These are phyloP conservation scores for Fraxinus velutina DNA, from an alignment of 305 asterid species.

Conservation along the genomic window DNA sequence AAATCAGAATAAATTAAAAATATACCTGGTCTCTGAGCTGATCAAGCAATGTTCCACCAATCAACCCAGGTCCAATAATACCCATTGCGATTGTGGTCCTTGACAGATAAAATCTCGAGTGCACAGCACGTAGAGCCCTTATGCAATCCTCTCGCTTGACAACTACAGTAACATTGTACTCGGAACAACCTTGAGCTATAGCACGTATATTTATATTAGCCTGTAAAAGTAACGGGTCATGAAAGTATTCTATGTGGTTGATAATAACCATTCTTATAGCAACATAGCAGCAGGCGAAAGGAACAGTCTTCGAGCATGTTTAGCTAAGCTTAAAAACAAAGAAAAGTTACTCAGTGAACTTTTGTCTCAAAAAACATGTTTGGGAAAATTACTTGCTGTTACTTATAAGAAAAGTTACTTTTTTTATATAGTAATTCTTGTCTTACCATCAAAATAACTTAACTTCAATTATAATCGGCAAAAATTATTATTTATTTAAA, in stretches of 20 bases:
- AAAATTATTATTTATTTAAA: background rate
- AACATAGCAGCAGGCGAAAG: background rate
- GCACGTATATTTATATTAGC: constrained; percentile 93
- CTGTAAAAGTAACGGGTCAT: constrained; percentile 42
- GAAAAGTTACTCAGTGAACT: background rate
- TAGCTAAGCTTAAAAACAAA: background rate
- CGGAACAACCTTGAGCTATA: constrained; percentile 99
- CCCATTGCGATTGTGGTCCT: constrained; percentile 93
- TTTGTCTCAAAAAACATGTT: background rate
- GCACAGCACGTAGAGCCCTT: constrained; percentile 93
- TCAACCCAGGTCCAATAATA: constrained; percentile 90
- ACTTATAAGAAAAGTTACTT: background rate
- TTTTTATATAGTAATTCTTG: background rate
- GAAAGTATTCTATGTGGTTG: constrained; percentile 15
- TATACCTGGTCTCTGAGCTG: constrained; percentile 92
- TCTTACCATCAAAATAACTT: background rate
- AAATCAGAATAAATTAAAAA: background rate
- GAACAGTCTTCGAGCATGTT: background rate
- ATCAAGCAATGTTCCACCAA: constrained; percentile 90
- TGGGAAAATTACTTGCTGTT: background rate
- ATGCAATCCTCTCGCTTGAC: constrained; percentile 84
- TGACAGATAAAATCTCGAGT: constrained; percentile 87
- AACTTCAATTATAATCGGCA: background rate
- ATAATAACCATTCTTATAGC: background rate
- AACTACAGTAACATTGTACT: constrained; percentile 85